Percentiles rank a stretch among this genome's conserved stretches.
These are phyloP conservation scores for Rhizophagus clarus DNA, from an alignment of 192 early-diverging fungal genomes.

Conservation along the genomic window DNA sequence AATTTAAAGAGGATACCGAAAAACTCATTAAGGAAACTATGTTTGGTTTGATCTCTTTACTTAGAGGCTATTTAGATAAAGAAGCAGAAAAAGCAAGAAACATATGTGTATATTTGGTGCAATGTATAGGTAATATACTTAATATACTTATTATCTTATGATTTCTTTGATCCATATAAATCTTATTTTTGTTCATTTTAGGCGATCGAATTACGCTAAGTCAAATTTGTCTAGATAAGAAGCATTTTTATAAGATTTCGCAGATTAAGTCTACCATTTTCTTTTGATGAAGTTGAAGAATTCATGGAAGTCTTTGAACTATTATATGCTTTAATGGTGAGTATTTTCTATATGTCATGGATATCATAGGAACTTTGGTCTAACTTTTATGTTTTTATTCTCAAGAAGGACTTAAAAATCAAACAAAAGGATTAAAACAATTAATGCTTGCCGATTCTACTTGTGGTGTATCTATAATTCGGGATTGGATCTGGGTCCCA, in stretches of 20 bases:
- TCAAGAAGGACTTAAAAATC: conserved; percentile 21
- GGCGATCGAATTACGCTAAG: conserved; percentile 6
- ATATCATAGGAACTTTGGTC: conserved; percentile 11
- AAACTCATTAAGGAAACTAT: conserved; percentile 23
- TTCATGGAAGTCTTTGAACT: conserved; percentile 25
- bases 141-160: too few species aligned
- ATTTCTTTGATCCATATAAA: too few species aligned
- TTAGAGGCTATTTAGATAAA: conserved; percentile 29
- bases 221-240: background rate
- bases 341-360: conserved; percentile 29
- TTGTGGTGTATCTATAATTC: conserved; percentile 7
- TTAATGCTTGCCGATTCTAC: background rate
- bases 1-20: conserved; percentile 11
- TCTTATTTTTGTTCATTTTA: conserved; percentile 14
- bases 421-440: too few species aligned
- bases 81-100: background rate
- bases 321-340: conserved; percentile 19
- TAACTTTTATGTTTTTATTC: conserved; percentile 21
- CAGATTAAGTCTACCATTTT: conserved; percentile 26
- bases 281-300: conserved; percentile 23
- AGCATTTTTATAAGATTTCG: background rate
- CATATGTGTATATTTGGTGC: conserved; percentile 9
- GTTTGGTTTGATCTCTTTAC: conserved; percentile 26
- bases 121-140: conserved; percentile 31
- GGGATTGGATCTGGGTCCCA: conserved; percentile 32